Percentiles rank a stretch among this genome's conserved stretches.
These are phyloP conservation scores for Leccinellum albellum DNA, from an alignment of 768 basidiomycete species.

Conservation along the genomic window DNA sequence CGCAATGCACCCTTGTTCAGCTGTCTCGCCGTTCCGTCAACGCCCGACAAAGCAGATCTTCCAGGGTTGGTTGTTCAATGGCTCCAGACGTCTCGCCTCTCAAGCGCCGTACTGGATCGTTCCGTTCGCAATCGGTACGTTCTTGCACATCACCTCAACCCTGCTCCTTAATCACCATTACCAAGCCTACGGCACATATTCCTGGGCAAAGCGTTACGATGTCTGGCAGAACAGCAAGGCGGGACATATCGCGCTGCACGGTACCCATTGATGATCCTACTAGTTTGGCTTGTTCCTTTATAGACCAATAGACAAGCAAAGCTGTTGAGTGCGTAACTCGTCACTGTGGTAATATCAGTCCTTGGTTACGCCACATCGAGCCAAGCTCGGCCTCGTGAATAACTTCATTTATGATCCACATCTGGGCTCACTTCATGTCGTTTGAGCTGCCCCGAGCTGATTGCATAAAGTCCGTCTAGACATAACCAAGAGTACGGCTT, in stretches of 20 bases:
- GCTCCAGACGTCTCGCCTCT: conserved; percentile 68
- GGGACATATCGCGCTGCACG: conserved; percentile 50
- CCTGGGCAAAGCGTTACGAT: conserved; percentile 68
- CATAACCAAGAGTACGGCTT: neutral
- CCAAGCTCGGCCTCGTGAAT: no score
- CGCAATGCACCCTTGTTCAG: conserved; percentile 35
- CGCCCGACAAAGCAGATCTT: conserved; percentile 69
- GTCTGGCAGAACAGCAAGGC: conserved; percentile 75
- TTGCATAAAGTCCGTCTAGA: neutral
- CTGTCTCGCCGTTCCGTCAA: conserved; percentile 78
- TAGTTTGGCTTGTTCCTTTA: neutral
- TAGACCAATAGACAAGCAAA: neutral
- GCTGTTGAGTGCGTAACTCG: neutral
- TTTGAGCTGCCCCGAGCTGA: neutral
- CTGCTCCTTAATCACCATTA: neutral
- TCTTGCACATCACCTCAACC: neutral
- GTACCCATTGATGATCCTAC: conserved; percentile 5
- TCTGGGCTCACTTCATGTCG: neutral
- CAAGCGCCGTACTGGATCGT: conserved; percentile 77
- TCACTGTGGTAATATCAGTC: neutral
- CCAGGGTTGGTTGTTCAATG: conserved; percentile 80
- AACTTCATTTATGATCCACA: no score
- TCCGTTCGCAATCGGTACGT: conserved; percentile 76
- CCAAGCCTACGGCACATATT: conserved; percentile 75
- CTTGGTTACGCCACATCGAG: no score